phyloP scores from a whole-genome alignment of 2,329 filamentous ascomycete species.

The Fusarium scirpi region DNA sequence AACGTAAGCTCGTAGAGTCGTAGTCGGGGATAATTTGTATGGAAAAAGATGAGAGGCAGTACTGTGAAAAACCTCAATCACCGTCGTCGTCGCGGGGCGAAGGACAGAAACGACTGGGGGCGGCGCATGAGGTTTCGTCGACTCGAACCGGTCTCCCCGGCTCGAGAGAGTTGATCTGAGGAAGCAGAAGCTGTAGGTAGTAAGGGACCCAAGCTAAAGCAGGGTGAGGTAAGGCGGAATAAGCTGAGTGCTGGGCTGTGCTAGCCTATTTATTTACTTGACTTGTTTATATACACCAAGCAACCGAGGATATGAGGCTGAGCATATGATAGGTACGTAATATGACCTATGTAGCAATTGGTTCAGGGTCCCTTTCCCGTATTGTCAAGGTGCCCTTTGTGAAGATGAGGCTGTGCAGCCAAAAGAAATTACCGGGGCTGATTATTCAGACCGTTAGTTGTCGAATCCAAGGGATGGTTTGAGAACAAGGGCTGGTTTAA shows the following conservation, averaged over 20 bases:
- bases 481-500: not conserved
- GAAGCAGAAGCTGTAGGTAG: constrained; percentile 22
- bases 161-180: constrained; percentile 26
- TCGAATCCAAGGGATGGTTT: constrained; percentile 4
- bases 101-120: constrained; percentile 41
- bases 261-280: constrained; percentile 28
- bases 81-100: constrained; percentile 48
- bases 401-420: constrained; percentile 45
- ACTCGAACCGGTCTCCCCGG: constrained; percentile 37
- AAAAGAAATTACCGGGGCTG: constrained; percentile 26
- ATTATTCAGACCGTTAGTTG: constrained; percentile 13
- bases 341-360: constrained; percentile 22
- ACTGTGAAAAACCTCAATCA: constrained; percentile 27
- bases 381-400: constrained; percentile 28
- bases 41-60: constrained; percentile 4
- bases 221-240: not conserved
- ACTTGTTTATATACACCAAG: constrained; percentile 19
- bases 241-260: constrained; percentile 15
- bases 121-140: constrained; percentile 45
- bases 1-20: constrained; percentile 20
- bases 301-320: constrained; percentile 43
- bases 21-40: constrained; percentile 10
- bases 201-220: constrained; percentile 15
- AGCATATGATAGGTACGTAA: constrained; percentile 40
- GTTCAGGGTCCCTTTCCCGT: constrained; percentile 26